Percentiles rank a stretch among this genome's conserved stretches.
Conservation (phyloP, 2,329 filamentous ascomycete genomes). For the Colletotrichum caudatum region DNA sequence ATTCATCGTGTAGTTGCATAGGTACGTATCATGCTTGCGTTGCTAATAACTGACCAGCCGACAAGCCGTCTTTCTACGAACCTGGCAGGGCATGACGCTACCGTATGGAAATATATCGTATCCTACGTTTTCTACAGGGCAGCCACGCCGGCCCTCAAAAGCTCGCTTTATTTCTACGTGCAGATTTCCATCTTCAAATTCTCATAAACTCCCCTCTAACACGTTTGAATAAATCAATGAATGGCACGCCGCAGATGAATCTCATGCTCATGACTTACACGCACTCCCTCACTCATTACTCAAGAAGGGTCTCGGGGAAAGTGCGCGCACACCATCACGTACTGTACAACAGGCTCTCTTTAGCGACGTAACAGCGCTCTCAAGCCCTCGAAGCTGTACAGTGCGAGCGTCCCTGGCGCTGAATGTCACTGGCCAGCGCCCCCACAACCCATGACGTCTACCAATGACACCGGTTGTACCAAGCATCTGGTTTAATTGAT, state of each 20-base stretch:
- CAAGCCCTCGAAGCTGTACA: neutral
- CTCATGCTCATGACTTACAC: neutral
- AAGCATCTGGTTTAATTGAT: conserved; percentile 29
- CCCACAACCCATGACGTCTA: conserved; percentile 31
- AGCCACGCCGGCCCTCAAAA: neutral
- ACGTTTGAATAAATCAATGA: neutral
- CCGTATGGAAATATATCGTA: neutral
- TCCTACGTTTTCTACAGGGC: neutral
- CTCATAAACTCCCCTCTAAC: too few species aligned
- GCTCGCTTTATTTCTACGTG: neutral
- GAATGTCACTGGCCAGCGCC: neutral
- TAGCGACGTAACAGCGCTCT: neutral
- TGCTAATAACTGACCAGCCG: neutral
- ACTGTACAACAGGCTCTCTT: neutral
- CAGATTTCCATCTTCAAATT: too few species aligned
- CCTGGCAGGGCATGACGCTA: neutral
- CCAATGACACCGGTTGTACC: conserved; percentile 20
- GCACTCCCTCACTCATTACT: neutral
- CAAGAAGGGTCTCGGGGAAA: neutral
- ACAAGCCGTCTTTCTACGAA: neutral
- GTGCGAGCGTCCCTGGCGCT: neutral
- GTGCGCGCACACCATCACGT: neutral
- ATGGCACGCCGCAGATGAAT: neutral
- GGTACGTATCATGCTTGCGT: neutral
- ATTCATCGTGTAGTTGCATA: neutral